phyloP scores from a whole-genome alignment of 2,329 filamentous ascomycete genomes.

The Trichoderma breve region DNA sequence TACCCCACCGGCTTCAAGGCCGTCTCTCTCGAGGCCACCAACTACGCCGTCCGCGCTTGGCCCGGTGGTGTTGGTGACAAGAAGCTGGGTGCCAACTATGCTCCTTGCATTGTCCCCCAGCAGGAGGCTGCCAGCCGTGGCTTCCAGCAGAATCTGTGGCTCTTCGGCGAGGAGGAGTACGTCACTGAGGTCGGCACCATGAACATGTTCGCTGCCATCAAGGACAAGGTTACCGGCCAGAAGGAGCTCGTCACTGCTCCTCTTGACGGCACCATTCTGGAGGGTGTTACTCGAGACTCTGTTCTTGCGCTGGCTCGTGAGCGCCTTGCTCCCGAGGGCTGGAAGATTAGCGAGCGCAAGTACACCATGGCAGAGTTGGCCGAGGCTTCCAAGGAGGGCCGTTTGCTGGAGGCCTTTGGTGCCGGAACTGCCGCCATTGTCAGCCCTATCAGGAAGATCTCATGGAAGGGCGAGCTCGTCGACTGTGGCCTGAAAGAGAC shows the following conservation, averaged over 20 bases:
- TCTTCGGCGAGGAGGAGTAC: slow-evolving; percentile 93
- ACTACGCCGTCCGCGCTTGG: slow-evolving; percentile 96
- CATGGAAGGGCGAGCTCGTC: slow-evolving; percentile 79
- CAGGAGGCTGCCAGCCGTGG: slow-evolving; percentile 85
- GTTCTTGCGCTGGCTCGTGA: slow-evolving; percentile 84
- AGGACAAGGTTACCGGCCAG: slow-evolving; percentile 81
- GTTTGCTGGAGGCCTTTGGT: slow-evolving; percentile 90
- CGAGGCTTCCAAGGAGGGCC: slow-evolving; percentile 77
- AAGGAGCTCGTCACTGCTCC: slow-evolving; percentile 94
- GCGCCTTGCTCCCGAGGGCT: slow-evolving; percentile 78
- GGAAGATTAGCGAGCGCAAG: slow-evolving; percentile 85
- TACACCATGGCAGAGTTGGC: slow-evolving; percentile 85
- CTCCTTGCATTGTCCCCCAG: slow-evolving; percentile 97
- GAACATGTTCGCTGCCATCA: slow-evolving; percentile 91
- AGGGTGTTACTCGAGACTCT: slow-evolving; percentile 91
- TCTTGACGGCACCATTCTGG: slow-evolving; percentile 92
- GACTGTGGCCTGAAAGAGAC: slow-evolving; percentile 77
- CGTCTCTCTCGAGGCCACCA: slow-evolving; percentile 88
- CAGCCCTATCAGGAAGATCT: slow-evolving; percentile 82
- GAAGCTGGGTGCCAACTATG: slow-evolving; percentile 98
- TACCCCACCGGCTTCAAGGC: slow-evolving; percentile 99
- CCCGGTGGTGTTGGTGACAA: slow-evolving; percentile 96
- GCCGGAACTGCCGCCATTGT: slow-evolving; percentile 93
- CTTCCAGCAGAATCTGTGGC: slow-evolving; percentile 97
- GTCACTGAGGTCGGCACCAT: slow-evolving; percentile 98